Base-by-base conservation (phyloP, 2,329 filamentous ascomycete species). In the Neoarthrinium moseri region DNA sequence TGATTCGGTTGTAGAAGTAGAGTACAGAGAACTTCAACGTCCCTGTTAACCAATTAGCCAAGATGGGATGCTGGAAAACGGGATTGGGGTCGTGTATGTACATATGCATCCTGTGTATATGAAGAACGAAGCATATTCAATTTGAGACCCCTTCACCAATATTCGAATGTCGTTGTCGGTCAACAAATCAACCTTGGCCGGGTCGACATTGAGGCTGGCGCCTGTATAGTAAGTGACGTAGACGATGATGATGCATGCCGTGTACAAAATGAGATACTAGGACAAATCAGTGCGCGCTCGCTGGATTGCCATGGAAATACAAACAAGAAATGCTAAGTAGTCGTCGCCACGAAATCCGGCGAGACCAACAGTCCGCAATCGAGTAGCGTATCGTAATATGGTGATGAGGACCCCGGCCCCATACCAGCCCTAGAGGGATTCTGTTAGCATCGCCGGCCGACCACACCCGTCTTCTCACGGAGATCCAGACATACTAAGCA, bases 1-100 rank as follows among this genome's bases (percentile, higher is more conserved):
- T 59, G 2, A 61, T 43, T 6, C 59, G 55, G 15, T 52, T 53
- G 24, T 60, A 61, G 40, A 61, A 61, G 47, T 56, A 59, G 3
- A 61, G 42, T 0, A 59, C 55, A 6, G 50, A 53, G 30, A 60
- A 58, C 46, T 61, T 61, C 6, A 61, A 21, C 3, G 52, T 46
- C 58, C 58, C 58, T 60, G 18, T 2, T 8, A 6, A 4, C 21
- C 6, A 18, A 3, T 10, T 7, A 53, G 35, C 10, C 17, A 15
- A 17, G 30, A 17, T 13, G 4, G 18, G n/a, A 2, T 10, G 23
- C 20, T 4, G 24, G 17, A 15, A 26, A 11, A 12, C 8, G 24
- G 43, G 7, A 8, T 2, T n/a, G 11, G 13, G 24, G 2, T 26
- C 1, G 26, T 13, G 10, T 27, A 51, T 52, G 17, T 43, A 60